Conservation (phyloP, 75 land plant species). For the Picea glauca region DNA sequence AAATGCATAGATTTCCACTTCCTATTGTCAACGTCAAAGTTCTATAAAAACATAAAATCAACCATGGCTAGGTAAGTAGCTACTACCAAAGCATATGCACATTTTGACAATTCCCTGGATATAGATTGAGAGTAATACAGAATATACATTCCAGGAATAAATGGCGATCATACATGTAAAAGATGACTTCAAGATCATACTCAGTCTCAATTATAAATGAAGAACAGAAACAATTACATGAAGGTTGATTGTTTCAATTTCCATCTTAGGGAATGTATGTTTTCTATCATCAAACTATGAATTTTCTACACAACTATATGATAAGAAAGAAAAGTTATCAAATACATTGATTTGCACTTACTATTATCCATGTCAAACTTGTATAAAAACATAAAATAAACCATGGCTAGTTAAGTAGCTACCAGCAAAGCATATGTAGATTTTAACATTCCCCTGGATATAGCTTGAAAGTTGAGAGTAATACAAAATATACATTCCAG, state of each 20-base stretch:
- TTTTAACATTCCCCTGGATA: not conserved
- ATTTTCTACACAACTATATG: not conserved
- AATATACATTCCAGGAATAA: not conserved
- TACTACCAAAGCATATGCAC: not conserved
- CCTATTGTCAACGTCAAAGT: not conserved
- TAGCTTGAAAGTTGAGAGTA: too few relatives aligned
- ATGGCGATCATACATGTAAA: not conserved
- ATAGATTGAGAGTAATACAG: not conserved
- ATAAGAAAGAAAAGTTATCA: not conserved
- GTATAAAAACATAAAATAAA: too few relatives aligned
- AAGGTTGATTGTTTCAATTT: too few relatives aligned
- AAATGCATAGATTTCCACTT: not conserved
- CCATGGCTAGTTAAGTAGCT: not conserved
- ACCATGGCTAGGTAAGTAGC: not conserved
- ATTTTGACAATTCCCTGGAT: not conserved
- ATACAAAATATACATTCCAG: not conserved
- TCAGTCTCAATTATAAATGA: not conserved
- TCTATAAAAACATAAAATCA: too few relatives aligned
- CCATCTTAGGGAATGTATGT: too few relatives aligned
- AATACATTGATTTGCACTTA: not conserved
- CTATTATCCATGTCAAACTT: not conserved
- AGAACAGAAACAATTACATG: not conserved
- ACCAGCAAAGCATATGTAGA: not conserved
- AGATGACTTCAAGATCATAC: not conserved
- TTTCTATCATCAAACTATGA: too few relatives aligned